phyloP scores from a whole-genome alignment of 1,139 yeast species.

The Pichia sp. region DNA sequence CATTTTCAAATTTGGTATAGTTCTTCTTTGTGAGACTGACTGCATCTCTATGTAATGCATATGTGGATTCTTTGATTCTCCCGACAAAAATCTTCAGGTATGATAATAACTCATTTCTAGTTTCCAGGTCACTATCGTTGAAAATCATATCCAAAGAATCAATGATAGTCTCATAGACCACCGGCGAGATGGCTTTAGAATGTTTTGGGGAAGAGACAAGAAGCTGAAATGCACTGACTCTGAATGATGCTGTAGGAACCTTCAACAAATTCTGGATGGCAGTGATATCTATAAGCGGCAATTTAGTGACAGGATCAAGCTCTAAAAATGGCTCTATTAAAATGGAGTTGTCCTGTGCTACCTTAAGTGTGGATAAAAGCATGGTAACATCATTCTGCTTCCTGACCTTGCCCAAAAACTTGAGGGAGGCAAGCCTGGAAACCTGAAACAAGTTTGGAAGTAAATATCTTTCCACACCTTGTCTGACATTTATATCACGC shows the following conservation, averaged over 20 bases:
- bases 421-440: slow-evolving; percentile 36
- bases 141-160: slow-evolving; percentile 43
- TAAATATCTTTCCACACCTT: slow-evolving; percentile 51
- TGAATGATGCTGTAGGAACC: slow-evolving; percentile 36
- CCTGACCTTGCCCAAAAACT: slow-evolving; percentile 28
- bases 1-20: slow-evolving; percentile 28
- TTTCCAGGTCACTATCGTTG: slow-evolving; percentile 58
- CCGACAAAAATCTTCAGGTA: slow-evolving; percentile 51
- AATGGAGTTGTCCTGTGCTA: slow-evolving; percentile 56
- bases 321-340: slow-evolving; percentile 44
- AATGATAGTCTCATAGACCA: slow-evolving; percentile 37
- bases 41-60: slow-evolving; percentile 45
- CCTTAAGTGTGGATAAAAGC: slow-evolving; percentile 49
- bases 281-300: slow-evolving; percentile 30
- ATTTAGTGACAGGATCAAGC: slow-evolving; percentile 17
- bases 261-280: slow-evolving; percentile 36
- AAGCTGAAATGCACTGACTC: slow-evolving; percentile 55
- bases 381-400: slow-evolving; percentile 30
- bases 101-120: slow-evolving; percentile 58
- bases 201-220: slow-evolving; percentile 56
- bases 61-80: slow-evolving; percentile 61
- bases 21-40: slow-evolving; percentile 32
- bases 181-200: slow-evolving; percentile 45
- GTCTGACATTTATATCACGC: slow-evolving; percentile 29
- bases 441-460: slow-evolving; percentile 55